Evolutionary conservation across 257 asterid genomes (phyloP).

Genomic region (Rehmannia glutinosa): DNA sequence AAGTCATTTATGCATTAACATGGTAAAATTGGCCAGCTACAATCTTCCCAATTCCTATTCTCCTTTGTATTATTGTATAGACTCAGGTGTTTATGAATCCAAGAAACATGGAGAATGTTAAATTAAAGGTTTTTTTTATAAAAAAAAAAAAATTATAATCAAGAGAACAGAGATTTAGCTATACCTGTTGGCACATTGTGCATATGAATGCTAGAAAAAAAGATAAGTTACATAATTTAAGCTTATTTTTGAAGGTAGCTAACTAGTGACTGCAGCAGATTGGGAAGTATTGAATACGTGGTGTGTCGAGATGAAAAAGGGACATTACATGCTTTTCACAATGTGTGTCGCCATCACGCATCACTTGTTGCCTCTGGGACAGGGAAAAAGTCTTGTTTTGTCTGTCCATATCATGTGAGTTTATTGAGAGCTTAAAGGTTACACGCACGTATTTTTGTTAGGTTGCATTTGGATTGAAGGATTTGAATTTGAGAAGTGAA

Average conservation of each 20-base stretch:
- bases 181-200: background rate
- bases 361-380: slow-evolving; percentile 68
- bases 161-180: background rate
- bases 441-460: background rate
- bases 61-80: background rate
- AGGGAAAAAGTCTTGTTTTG: slow-evolving; percentile 70
- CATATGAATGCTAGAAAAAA: background rate
- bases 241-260: slow-evolving; percentile 13
- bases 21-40: background rate
- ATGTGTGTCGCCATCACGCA: slow-evolving; percentile 93
- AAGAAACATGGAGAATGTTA: background rate
- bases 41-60: background rate
- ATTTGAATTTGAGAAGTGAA: too few relatives aligned
- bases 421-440: slow-evolving; percentile 6
- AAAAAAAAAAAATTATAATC: background rate
- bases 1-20: background rate
- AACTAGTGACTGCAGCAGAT: slow-evolving; percentile 41
- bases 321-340: slow-evolving; percentile 64
- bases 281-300: slow-evolving; percentile 75
- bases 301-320: slow-evolving; percentile 74
- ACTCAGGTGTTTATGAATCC: background rate
- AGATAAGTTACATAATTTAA: background rate
- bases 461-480: too few relatives aligned
- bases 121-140: too few relatives aligned
- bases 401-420: slow-evolving; percentile 96